Evolutionary conservation across 805 yeast genomes (phyloP).

Genomic region (Metschnikowia proteae): DNA sequence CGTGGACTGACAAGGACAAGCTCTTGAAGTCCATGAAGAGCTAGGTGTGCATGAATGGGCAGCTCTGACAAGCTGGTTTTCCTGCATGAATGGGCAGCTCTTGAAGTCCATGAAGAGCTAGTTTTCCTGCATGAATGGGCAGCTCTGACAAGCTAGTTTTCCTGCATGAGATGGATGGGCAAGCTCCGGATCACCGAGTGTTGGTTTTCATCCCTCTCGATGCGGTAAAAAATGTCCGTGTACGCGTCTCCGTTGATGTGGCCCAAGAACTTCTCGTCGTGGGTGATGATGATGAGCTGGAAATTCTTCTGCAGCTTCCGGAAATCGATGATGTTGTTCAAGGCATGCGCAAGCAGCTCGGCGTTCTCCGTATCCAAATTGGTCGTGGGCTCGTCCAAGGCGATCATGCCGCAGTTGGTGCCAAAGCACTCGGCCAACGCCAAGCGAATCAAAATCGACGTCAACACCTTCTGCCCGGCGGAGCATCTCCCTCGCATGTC

Average conservation of each 20-base stretch:
- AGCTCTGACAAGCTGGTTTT: slow-evolving; percentile 15
- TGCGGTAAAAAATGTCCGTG: slow-evolving; percentile 82
- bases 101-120: slow-evolving; percentile 5
- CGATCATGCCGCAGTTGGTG: slow-evolving; percentile 88
- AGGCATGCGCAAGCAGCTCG: slow-evolving; percentile 78
- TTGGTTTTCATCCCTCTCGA: slow-evolving; percentile 76
- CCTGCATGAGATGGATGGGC: slow-evolving; percentile 39
- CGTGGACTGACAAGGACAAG: slow-evolving; percentile 70
- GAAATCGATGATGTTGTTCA: slow-evolving; percentile 68
- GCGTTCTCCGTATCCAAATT: slow-evolving; percentile 87
- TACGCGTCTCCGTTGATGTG: slow-evolving; percentile 82
- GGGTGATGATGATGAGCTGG: slow-evolving; percentile 93
- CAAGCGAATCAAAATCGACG: slow-evolving; percentile 83
- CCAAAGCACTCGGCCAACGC: slow-evolving; percentile 97
- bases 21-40: slow-evolving; percentile 11
- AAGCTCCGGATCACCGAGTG: slow-evolving; percentile 64
- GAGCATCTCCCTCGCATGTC: slow-evolving; percentile 99
- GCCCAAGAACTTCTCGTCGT: slow-evolving; percentile 85
- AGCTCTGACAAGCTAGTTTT: slow-evolving; percentile 39
- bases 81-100: too few relatives aligned
- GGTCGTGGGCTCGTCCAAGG: slow-evolving; percentile 97
- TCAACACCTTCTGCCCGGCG: slow-evolving; percentile 95
- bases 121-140: slow-evolving; percentile 39
- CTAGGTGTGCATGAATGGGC: too few relatives aligned
- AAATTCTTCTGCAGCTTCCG: slow-evolving; percentile 80